These are phyloP conservation scores for Ogataea nonfermentans DNA, from an alignment of 805 yeast species.

Conservation along the genomic window DNA sequence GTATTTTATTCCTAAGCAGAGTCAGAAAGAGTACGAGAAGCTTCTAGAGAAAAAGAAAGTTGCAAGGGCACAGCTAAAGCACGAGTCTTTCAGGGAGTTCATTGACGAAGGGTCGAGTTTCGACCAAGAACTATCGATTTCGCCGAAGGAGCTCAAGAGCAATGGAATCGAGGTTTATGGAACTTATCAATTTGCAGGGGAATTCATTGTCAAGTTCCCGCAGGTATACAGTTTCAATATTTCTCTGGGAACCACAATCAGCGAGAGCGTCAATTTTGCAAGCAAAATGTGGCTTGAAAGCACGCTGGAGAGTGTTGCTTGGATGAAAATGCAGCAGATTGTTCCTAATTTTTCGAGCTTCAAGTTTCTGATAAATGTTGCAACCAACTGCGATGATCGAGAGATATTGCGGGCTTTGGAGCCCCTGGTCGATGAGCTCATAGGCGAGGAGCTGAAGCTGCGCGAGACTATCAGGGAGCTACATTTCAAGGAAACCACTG, in stretches of 20 bases:
- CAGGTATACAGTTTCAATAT: slow-evolving; percentile 48
- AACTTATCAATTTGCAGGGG: slow-evolving; percentile 60
- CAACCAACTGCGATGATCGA: slow-evolving; percentile 42
- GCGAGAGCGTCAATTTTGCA: slow-evolving; percentile 59
- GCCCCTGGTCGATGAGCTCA: slow-evolving; percentile 35
- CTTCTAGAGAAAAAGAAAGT: slow-evolving; percentile 27
- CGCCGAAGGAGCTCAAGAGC: slow-evolving; percentile 47
- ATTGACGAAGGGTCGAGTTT: slow-evolving; percentile 19
- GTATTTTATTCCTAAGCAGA: slow-evolving; percentile 62
- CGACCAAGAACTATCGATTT: slow-evolving; percentile 46
- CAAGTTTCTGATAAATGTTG: slow-evolving; percentile 46
- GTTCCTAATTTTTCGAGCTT: slow-evolving; percentile 54
- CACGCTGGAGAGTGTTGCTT: slow-evolving; percentile 47
- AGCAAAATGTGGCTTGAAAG: slow-evolving; percentile 53
- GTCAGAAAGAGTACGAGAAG: slow-evolving; percentile 49
- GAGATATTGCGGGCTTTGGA: slow-evolving; percentile 35
- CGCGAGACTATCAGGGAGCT: slow-evolving; percentile 39
- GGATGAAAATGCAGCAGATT: slow-evolving; percentile 47
- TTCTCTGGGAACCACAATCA: slow-evolving; percentile 54
- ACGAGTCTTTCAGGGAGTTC: slow-evolving; percentile 29
- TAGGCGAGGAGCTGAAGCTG: slow-evolving; percentile 42
- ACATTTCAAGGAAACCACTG: slow-evolving; percentile 33
- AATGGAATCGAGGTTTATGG: slow-evolving; percentile 48
- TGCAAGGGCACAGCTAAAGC: slow-evolving; percentile 24
- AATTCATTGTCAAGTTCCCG: slow-evolving; percentile 58